A percentile compares a stretch with the other conserved stretches of the same genome.
phyloP scores from a whole-genome alignment of 1,284 basidiomycete species.

The Sporisorium graminicola region DNA sequence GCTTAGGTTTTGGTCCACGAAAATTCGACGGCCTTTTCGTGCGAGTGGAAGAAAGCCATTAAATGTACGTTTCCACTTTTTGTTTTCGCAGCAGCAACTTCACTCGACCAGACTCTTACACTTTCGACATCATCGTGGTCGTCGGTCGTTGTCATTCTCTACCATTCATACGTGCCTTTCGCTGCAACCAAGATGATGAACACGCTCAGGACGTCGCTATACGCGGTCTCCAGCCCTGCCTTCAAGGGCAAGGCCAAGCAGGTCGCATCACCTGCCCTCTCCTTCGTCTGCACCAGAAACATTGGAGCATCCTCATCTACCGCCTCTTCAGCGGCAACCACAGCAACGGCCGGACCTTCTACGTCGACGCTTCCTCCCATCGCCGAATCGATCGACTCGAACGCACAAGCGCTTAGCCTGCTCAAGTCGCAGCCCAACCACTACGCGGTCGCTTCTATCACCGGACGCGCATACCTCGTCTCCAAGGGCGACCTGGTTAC shows the following conservation, averaged over 20 bases:
- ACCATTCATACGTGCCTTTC: not conserved
- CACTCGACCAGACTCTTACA: not conserved
- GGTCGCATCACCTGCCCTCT: conserved; percentile 6
- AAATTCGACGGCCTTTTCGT: conserved; percentile 1
- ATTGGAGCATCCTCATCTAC: conserved; percentile 9
- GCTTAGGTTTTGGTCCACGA: not conserved
- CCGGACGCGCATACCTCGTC: conserved; percentile 87
- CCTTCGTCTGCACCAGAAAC: conserved; percentile 5
- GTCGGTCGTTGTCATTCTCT: not conserved
- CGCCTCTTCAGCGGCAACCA: not conserved
- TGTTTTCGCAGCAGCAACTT: not conserved
- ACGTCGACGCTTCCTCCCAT: not conserved
- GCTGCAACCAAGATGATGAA: no score
- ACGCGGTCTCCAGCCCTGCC: conserved; percentile 13
- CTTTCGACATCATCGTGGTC: not conserved
- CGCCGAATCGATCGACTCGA: conserved; percentile 11
- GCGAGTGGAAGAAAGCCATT: conserved; percentile 29
- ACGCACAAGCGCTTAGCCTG: conserved; percentile 68
- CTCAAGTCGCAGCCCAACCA: conserved; percentile 79
- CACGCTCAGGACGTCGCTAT: conserved; percentile 24
- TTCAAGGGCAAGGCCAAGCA: conserved; percentile 47
- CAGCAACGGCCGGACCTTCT: conserved; percentile 10
- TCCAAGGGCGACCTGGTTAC: conserved; percentile 91
- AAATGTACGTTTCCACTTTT: no score
- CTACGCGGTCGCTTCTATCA: conserved; percentile 89